These are phyloP conservation scores for Moricandia moricandioides DNA, from an alignment of 345 rosid genomes.

Conservation along the genomic window DNA sequence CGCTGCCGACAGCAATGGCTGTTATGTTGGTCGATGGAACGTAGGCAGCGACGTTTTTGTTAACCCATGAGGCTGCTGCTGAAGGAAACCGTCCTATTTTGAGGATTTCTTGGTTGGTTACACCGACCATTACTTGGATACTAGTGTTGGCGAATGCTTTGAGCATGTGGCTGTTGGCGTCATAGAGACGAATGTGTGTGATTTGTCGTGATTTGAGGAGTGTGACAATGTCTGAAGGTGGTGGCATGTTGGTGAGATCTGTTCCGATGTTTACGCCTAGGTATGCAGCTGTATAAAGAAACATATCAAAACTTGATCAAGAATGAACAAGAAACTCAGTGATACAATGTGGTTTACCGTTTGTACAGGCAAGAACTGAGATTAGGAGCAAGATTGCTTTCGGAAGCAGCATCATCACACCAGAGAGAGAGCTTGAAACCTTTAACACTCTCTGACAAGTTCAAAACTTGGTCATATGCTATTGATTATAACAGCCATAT, in stretches of 20 bases:
- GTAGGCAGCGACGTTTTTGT: constrained; percentile 73
- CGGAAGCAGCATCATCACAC: constrained; percentile 58
- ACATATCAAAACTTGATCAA: constrained; percentile 5
- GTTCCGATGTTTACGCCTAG: constrained; percentile 88
- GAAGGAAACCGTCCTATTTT: constrained; percentile 78
- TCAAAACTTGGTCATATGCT: background rate
- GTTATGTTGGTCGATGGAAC: constrained; percentile 88
- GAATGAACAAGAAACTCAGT: background rate
- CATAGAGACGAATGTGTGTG: constrained; percentile 81
- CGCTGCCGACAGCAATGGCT: constrained; percentile 92
- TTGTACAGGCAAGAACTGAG: constrained; percentile 39
- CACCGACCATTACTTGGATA: constrained; percentile 82
- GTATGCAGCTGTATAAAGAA: constrained; percentile 56
- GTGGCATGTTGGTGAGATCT: constrained; percentile 66
- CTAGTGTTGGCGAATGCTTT: constrained; percentile 79
- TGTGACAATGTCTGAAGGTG: constrained; percentile 61
- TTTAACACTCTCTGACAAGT: constrained; percentile 4
- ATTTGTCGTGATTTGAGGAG: constrained; percentile 61
- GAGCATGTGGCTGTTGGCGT: constrained; percentile 81
- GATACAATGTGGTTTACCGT: constrained; percentile 43
- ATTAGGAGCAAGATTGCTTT: constrained; percentile 45
- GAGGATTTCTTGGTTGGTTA: constrained; percentile 72
- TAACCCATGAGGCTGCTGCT: constrained; percentile 83
- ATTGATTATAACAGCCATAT: background rate
- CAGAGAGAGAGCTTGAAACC: background rate